Evolutionary conservation across 192 early-diverging fungal species (phyloP).

Genomic region (Coemansia sp.): DNA sequence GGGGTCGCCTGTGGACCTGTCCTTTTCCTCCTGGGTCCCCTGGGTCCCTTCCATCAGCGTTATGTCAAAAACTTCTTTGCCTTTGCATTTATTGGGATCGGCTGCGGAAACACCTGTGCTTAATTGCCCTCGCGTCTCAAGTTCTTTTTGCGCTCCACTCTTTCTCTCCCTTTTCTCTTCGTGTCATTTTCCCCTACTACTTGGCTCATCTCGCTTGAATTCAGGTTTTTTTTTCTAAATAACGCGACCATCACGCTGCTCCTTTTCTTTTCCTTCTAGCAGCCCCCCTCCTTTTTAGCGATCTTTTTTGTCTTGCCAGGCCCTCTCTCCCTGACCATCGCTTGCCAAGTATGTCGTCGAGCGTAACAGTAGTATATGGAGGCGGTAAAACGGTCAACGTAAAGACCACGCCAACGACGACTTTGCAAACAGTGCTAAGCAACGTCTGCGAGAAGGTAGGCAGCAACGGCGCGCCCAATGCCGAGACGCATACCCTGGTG

Average conservation of each 20-base stretch:
- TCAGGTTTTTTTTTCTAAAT: background rate
- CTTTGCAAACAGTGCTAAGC: slow-evolving; percentile 64
- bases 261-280: background rate
- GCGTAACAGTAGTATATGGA: slow-evolving; percentile 57
- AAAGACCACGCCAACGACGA: slow-evolving; percentile 73
- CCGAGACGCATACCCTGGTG: slow-evolving; percentile 61
- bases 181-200: background rate
- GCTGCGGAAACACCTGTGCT: background rate
- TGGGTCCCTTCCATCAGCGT: too few species aligned
- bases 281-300: background rate
- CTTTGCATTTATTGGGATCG: too few species aligned
- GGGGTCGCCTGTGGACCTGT: too few species aligned
- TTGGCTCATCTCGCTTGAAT: background rate
- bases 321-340: too few species aligned
- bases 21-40: too few species aligned
- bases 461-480: slow-evolving; percentile 45
- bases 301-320: too few species aligned
- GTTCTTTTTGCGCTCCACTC: background rate
- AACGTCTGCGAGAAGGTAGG: slow-evolving; percentile 57
- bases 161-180: background rate
- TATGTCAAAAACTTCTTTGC: background rate
- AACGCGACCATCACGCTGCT: background rate
- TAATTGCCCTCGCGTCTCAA: background rate
- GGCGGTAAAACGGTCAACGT: slow-evolving; percentile 44
- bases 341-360: slow-evolving; percentile 55